Evolutionary conservation across 176 grass and related monocot genomes (phyloP).

Genomic region (Paspalum vaginatum): DNA sequence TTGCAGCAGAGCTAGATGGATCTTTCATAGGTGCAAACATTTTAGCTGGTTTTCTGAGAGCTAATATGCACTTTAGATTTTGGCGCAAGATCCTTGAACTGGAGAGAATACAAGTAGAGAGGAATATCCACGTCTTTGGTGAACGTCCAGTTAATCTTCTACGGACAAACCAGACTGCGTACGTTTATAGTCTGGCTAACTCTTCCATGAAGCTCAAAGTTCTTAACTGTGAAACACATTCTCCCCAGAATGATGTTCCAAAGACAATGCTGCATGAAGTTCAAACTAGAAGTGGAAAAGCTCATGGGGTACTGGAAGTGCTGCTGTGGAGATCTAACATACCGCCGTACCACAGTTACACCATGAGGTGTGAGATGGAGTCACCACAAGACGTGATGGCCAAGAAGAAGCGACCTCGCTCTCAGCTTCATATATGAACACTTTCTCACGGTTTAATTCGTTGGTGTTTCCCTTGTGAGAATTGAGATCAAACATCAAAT

Average conservation of each 20-base stretch:
- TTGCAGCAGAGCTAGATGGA: slow-evolving; percentile 30
- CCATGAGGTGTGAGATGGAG: neutral
- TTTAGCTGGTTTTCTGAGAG: neutral
- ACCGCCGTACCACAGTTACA: neutral
- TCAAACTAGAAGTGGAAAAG: neutral
- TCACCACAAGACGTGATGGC: neutral
- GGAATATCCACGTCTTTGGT: neutral
- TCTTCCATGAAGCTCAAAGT: neutral
- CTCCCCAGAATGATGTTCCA: neutral
- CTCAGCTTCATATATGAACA: neutral
- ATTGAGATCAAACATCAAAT: neutral
- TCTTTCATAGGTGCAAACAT: slow-evolving; percentile 11
- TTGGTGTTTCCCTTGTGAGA: neutral
- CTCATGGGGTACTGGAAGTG: neutral
- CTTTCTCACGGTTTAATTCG: neutral
- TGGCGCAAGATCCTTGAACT: neutral
- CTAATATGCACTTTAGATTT: neutral
- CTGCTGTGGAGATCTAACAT: neutral
- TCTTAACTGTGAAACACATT: too few species aligned
- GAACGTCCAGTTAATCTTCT: neutral
- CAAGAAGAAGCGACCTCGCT: neutral
- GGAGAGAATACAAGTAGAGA: neutral
- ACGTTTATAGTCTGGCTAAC: neutral
- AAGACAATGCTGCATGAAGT: neutral
- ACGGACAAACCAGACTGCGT: neutral